These are phyloP conservation scores for Phaeoacremonium minimum DNA, from an alignment of 2,329 filamentous ascomycete species.

Conservation along the genomic window DNA sequence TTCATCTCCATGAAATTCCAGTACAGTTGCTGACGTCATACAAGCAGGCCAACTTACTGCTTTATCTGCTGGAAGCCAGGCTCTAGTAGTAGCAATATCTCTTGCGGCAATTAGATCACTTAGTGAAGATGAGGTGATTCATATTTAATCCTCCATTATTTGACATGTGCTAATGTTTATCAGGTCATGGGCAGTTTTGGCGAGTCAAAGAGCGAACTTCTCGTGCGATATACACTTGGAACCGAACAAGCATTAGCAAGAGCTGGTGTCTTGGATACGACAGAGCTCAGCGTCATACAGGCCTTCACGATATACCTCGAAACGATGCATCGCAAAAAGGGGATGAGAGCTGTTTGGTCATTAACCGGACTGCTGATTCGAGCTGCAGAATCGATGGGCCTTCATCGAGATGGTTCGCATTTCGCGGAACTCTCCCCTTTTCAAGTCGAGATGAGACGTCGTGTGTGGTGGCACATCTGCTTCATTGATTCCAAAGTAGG, in stretches of 20 bases:
- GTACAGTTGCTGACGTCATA: neutral
- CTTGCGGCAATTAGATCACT: neutral
- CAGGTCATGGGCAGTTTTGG: neutral
- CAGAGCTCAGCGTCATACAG: conserved; percentile 27
- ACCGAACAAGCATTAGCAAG: conserved; percentile 32
- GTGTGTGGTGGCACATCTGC: conserved; percentile 52
- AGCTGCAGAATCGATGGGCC: conserved; percentile 38
- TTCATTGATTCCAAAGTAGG: conserved; percentile 32
- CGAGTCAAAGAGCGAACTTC: conserved; percentile 14
- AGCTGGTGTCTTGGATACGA: conserved; percentile 32
- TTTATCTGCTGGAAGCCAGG: neutral
- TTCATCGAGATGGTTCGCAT: conserved; percentile 33
- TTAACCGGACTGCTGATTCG: conserved; percentile 39
- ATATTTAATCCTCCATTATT: too few relatives aligned
- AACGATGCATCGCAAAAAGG: conserved; percentile 23
- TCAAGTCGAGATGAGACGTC: conserved; percentile 47
- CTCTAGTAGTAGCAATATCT: neutral
- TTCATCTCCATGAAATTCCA: too few relatives aligned
- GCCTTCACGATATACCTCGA: conserved; percentile 30
- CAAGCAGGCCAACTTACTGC: neutral
- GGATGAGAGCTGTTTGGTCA: conserved; percentile 30
- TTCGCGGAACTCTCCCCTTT: conserved; percentile 42
- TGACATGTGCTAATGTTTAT: too few relatives aligned
- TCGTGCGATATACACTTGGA: conserved; percentile 23
- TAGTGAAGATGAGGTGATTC: neutral